A percentile compares a stretch with the other conserved stretches of the same genome.
Conservation (phyloP, 2,329 filamentous ascomycete species). For the Colletotrichum gloeosporioides region DNA sequence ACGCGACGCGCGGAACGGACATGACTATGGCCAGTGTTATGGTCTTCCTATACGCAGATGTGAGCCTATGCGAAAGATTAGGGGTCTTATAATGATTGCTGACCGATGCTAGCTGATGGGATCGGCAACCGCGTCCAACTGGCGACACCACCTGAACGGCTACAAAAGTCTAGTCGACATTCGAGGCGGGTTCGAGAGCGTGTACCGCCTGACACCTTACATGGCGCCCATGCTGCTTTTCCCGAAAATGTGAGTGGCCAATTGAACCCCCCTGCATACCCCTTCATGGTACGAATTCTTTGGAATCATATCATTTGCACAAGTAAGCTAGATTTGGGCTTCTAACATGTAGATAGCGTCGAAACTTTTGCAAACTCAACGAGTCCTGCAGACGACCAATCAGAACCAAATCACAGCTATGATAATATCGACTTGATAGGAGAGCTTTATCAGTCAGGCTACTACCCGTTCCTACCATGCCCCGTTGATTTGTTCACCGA, state of each 20-base stretch:
- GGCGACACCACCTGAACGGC: conserved; percentile 38
- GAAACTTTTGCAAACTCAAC: conserved; percentile 41
- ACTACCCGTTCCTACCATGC: conserved; percentile 32
- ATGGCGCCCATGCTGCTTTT: background rate
- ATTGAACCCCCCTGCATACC: accelerated
- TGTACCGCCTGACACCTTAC: background rate
- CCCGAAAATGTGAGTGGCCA: background rate
- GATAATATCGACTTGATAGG: conserved; percentile 31
- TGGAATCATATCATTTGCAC: accelerated
- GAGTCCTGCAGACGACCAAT: conserved; percentile 36
- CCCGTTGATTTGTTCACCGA: conserved; percentile 35
- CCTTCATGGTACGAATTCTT: too few relatives aligned
- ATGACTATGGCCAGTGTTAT: background rate
- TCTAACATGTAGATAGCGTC: conserved; percentile 25
- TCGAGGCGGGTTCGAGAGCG: conserved; percentile 6
- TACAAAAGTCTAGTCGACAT: conserved; percentile 2
- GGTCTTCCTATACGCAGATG: conserved; percentile 10
- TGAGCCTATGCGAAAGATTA: background rate
- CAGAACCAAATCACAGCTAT: conserved; percentile 21
- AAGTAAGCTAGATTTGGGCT: background rate
- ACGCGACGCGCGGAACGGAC: conserved; percentile 16
- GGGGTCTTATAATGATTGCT: accelerated
- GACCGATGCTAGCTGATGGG: conserved; percentile 20
- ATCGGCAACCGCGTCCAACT: conserved; percentile 34
- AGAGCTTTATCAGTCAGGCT: conserved; percentile 26